Base-by-base conservation (phyloP, 352 stramenopile genomes). In the Globisporangium echinulatum region DNA sequence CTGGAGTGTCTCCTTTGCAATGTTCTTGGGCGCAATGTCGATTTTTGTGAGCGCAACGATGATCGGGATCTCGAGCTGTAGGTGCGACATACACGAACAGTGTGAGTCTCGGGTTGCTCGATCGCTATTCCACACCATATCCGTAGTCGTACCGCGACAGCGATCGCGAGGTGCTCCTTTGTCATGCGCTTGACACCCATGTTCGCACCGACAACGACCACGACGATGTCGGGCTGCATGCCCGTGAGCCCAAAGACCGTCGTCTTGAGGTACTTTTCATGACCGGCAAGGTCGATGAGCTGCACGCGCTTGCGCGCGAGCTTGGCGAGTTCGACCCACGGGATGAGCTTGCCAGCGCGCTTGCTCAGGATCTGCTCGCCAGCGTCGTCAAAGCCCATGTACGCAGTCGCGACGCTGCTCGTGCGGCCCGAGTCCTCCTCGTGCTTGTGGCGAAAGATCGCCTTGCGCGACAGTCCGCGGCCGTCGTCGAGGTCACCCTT, bases 231-330 rank as follows among this genome's bases (percentile, higher is more conserved):
- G 6, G 95, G 93, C 66, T 98, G 92, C 76, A 97, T 97, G 37
- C 92, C 96, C 11, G 96, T 99, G 38, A 99, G 90, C 7, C 97
- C 97, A 79, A 98, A 98, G 51, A 99, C 97, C 15, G 97, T 99
- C 43, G 97, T 99, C 80, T 99, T 99, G 44, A 99, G 80, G 75
- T 99, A 99, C 65, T 98, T 98, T 62, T 99, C 96, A 68, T 99
- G 97, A 11, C 97, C 79, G 0, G 85, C 85, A 54, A 95, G 65
- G 54, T 95, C 85, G 56, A 95, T 95, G n/a, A 95, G 68, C 66
- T 95, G 85, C 49, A 95, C 86, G 25, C 85, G 76, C 60, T 93
- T 93, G 72, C 89, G 72, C 54, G 83, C 78, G 37, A 86, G 59
- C 58, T 83, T 85, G 58, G 85, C 83, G 48, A 95, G 71, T 50